Base-by-base conservation (phyloP, 2,329 filamentous ascomycete species). In the Didymella exigua region DNA sequence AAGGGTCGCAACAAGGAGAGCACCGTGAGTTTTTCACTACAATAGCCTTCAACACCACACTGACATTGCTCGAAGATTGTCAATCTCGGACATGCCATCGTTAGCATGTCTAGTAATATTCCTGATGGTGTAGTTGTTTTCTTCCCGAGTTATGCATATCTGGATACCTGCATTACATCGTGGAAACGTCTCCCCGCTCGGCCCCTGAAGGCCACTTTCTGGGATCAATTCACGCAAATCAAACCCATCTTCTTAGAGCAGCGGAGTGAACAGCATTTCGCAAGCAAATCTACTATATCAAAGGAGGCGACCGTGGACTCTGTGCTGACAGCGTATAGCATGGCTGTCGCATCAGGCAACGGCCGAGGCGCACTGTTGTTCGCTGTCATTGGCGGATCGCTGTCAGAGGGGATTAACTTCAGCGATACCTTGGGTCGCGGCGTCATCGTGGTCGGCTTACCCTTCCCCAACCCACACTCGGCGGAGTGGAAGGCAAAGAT, bases 331-430 rank as follows among this genome's bases (percentile, higher is more conserved):
- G 82, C 86, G 14, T 99, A 98, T 73, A 86, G 85, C 7, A 76
- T 82, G 21, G 86, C 88, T 3, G 87, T 98, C 31, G 61, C 66
- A 26, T 63, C 63, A 11, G 61, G 65, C 64, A 76, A 70, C 34
- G 81, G 74, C 2, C 81, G 83, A 42, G 93, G 93, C 0, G 93
- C 90, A 0, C 78, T 98, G 0, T 83, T 99, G 0, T 84, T 99
- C 23, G 93, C 91, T 49, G 93, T 99, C 3, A 89, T 99, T 2
- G 93, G 93, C 49, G 95, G 95, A 13, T 96, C 93, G 63, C 88
- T 99, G 77, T 96, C 91, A 54, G 95, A 99, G 76, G 95, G 95
- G 61, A 99, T 99, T 78, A 99, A 99, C 76, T 99, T 99, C 78
- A 93, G 91, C 0, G 93, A 99, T 76, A 82, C 84, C 3, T 85